These are phyloP conservation scores for Cryptococcus wingfieldii DNA, from an alignment of 1,284 basidiomycete genomes.

Conservation along the genomic window DNA sequence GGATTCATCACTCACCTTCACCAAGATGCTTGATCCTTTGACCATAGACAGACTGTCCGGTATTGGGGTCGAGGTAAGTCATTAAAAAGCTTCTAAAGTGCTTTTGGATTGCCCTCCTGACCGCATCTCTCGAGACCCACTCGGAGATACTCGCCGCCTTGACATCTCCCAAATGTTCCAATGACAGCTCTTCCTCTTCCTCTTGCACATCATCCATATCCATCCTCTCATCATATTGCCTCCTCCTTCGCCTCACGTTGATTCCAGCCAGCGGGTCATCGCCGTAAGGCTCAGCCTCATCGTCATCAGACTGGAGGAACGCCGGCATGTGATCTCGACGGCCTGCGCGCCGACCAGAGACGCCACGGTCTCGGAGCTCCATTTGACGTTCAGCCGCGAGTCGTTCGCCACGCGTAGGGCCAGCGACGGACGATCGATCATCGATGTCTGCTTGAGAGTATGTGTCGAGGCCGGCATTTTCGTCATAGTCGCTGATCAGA, in stretches of 20 bases:
- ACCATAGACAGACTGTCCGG: slow-evolving; percentile 89
- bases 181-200: slow-evolving; percentile 82
- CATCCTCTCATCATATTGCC: slow-evolving; percentile 81
- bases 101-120: slow-evolving; percentile 80
- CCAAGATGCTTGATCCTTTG: slow-evolving; percentile 88
- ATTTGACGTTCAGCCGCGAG: slow-evolving; percentile 83
- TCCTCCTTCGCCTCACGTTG: slow-evolving; percentile 65
- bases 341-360: slow-evolving; percentile 66
- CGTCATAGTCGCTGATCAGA: slow-evolving; percentile 74
- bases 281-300: slow-evolving; percentile 58
- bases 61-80: slow-evolving; percentile 82
- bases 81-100: slow-evolving; percentile 95
- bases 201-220: slow-evolving; percentile 74
- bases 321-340: slow-evolving; percentile 72
- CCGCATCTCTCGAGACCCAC: slow-evolving; percentile 91
- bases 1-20: slow-evolving; percentile 64
- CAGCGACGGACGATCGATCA: slow-evolving; percentile 72
- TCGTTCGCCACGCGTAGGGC: slow-evolving; percentile 67
- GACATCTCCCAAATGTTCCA: slow-evolving; percentile 95
- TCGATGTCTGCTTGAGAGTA: slow-evolving; percentile 86
- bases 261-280: slow-evolving; percentile 61
- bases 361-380: slow-evolving; percentile 78
- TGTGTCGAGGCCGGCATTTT: slow-evolving; percentile 73
- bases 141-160: slow-evolving; percentile 95
- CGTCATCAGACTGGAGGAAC: slow-evolving; percentile 74